These are phyloP conservation scores for Ensete glaucum DNA, from an alignment of 176 grass and related monocot genomes.

Conservation along the genomic window DNA sequence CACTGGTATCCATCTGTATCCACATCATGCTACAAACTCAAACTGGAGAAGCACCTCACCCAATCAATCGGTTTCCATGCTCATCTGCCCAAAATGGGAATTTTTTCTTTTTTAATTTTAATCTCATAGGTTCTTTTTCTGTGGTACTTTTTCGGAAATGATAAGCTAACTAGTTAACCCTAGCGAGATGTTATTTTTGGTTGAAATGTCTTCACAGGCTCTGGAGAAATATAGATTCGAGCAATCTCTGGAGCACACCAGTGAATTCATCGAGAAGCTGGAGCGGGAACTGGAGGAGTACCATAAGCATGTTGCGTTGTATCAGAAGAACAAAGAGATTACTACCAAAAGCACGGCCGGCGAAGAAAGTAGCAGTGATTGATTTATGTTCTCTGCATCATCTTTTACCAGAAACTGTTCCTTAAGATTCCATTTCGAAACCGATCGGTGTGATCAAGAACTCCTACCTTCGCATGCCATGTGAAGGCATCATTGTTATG, in stretches of 20 bases:
- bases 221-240: conserved; percentile 74
- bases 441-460: too few species aligned
- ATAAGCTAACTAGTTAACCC: neutral
- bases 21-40: too few species aligned
- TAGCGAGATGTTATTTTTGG: neutral
- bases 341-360: conserved; percentile 17
- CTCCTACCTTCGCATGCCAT: too few species aligned
- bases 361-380: neutral
- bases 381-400: neutral
- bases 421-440: neutral
- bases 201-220: conserved; percentile 27
- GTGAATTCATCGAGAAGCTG: conserved; percentile 59
- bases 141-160: too few species aligned
- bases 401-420: neutral
- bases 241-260: conserved; percentile 80
- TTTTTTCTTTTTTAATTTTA: too few species aligned
- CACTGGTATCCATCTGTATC: too few species aligned
- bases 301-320: conserved; percentile 54
- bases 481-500: too few species aligned
- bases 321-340: conserved; percentile 35
- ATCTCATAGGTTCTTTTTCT: too few species aligned
- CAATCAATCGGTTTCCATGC: too few species aligned
- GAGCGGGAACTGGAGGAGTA: conserved; percentile 67
- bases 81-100: too few species aligned
- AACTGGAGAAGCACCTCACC: too few species aligned